These are phyloP conservation scores for Malus hybrid DNA, from an alignment of 331 rosid species.

Conservation along the genomic window DNA sequence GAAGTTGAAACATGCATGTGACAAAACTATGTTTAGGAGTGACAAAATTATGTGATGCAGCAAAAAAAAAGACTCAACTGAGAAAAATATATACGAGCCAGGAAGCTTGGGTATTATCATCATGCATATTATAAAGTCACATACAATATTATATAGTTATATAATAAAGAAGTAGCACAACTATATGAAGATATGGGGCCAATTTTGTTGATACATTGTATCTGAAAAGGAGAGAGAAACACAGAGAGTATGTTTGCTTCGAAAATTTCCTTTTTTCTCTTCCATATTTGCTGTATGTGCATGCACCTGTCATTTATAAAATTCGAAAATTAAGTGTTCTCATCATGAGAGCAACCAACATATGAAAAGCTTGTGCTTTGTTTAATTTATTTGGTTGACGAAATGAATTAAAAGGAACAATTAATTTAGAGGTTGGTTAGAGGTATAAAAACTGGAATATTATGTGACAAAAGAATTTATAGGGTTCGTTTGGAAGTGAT, in stretches of 20 bases:
- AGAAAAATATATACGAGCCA: neutral
- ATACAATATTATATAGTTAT: too few relatives aligned
- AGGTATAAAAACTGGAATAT: neutral
- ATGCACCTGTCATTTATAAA: constrained; percentile 1
- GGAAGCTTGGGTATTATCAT: neutral
- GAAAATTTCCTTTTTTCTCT: neutral
- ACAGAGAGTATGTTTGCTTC: neutral
- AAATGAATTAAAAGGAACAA: neutral
- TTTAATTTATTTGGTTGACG: neutral
- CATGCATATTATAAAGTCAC: neutral
- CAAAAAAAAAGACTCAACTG: neutral
- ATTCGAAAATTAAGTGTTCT: neutral
- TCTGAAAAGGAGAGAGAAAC: neutral
- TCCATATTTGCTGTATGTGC: constrained; percentile 1
- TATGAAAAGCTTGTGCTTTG: neutral
- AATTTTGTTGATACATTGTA: neutral
- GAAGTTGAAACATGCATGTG: constrained; percentile 42
- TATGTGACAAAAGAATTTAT: neutral
- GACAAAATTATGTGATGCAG: constrained; percentile 9
- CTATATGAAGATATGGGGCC: neutral
- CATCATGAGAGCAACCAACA: neutral
- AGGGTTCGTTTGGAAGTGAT: neutral
- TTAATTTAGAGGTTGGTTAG: neutral
- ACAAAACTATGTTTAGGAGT: neutral
- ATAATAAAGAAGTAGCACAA: neutral